Evolutionary conservation across 306 rosid genomes (phyloP).

Genomic region (Cicer pinnatifidum): DNA sequence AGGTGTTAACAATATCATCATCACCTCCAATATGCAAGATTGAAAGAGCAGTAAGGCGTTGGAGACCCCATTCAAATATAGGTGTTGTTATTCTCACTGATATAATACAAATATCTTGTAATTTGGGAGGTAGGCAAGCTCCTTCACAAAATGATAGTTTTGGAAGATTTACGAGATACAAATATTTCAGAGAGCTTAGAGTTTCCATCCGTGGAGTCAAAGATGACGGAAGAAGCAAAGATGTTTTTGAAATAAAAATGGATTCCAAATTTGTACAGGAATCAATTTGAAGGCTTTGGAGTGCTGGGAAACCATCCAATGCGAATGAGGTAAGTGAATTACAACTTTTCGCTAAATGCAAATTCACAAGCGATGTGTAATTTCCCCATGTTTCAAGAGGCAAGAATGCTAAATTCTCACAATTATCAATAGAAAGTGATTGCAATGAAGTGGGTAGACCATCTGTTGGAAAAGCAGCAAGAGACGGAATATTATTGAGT

Average conservation of each 20-base stretch:
- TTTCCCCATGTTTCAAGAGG: conserved; percentile 5
- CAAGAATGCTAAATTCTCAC: conserved; percentile 21
- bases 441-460: conserved; percentile 25
- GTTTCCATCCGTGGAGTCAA: neutral
- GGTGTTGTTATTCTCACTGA: too few relatives aligned
- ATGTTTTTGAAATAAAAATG: neutral
- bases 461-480: neutral
- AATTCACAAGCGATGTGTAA: neutral
- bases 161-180: neutral
- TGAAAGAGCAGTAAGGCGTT: neutral
- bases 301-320: conserved; percentile 17
- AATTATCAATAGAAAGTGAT: neutral
- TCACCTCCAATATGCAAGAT: neutral
- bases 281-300: neutral
- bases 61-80: neutral
- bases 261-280: neutral
- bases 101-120: neutral
- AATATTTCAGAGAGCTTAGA: neutral
- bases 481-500: neutral
- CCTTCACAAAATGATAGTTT: neutral
- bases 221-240: neutral
- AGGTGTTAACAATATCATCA: neutral
- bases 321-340: neutral
- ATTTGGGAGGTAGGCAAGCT: conserved; percentile 10
- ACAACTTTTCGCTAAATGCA: fast-evolving